Evolutionary conservation across 345 rosid genomes (phyloP).

Genomic region (Brassica napus): Da-Ae NC_063449.1:42680001-42680500

Average conservation of each 20-base stretch:
- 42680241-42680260: not conserved
- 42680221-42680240: not conserved
- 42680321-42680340: not conserved
- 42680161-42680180: slow-evolving; percentile 57
- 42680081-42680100: slow-evolving; percentile 66
- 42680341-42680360: not conserved
- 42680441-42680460: slow-evolving; percentile 90
- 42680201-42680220: slow-evolving; percentile 1
- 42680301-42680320: not conserved
- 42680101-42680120: slow-evolving; percentile 79
- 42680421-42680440: slow-evolving; percentile 97
- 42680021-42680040: slow-evolving; percentile 41
- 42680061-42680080: slow-evolving; percentile 72
- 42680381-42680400: slow-evolving; percentile 84
- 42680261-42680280: not conserved
- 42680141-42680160: slow-evolving; percentile 82
- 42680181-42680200: slow-evolving; percentile 2
- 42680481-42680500: no score
- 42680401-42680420: slow-evolving; percentile 88
- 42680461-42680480: slow-evolving; percentile 88
- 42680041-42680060: slow-evolving; percentile 81
- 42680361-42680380: slow-evolving; percentile 45
- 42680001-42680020: slow-evolving; percentile 43
- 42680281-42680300: not conserved
- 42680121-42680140: slow-evolving; percentile 98